Conservation (phyloP, 805 yeast genomes). For the Candida coquimbonensis region DNA sequence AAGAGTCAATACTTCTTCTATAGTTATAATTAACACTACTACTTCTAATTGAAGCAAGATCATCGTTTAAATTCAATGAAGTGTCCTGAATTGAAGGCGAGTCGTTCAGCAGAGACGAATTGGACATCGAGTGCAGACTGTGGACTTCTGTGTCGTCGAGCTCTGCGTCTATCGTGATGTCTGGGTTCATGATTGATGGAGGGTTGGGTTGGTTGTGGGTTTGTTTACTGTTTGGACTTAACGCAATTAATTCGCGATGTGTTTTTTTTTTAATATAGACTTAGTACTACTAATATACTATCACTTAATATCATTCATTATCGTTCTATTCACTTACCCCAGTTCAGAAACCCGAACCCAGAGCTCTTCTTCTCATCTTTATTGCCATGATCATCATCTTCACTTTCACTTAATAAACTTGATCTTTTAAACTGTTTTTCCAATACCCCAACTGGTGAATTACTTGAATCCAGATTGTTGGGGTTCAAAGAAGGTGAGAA, state of each 20-base stretch:
- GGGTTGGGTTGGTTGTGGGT: no score
- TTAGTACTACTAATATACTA: no score
- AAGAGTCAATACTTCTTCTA: slow-evolving; percentile 28
- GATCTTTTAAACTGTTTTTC: slow-evolving; percentile 15
- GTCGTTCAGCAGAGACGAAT: slow-evolving; percentile 6
- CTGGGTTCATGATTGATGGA: no score
- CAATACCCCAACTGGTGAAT: slow-evolving; percentile 9
- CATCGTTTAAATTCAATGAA: slow-evolving; percentile 25
- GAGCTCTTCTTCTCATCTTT: neutral
- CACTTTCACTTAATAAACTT: slow-evolving; percentile 7
- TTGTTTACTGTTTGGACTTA: neutral
- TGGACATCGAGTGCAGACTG: slow-evolving; percentile 6
- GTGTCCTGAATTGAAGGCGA: neutral
- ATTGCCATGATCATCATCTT: neutral
- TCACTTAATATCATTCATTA: no score
- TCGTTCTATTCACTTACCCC: no score
- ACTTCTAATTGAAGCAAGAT: slow-evolving; percentile 22
- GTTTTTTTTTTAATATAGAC: no score
- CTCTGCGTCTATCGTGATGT: no score
- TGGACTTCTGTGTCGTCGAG: slow-evolving; percentile 2
- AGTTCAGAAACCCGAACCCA: no score
- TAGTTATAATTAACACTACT: slow-evolving; percentile 1
- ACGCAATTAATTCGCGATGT: no score
- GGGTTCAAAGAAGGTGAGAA: slow-evolving; percentile 14
- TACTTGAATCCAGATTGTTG: neutral